A percentile compares a stretch with the other conserved stretches of the same genome.
Conservation (phyloP, 2,329 filamentous ascomycete genomes). For the Talaromyces sp. region DNA sequence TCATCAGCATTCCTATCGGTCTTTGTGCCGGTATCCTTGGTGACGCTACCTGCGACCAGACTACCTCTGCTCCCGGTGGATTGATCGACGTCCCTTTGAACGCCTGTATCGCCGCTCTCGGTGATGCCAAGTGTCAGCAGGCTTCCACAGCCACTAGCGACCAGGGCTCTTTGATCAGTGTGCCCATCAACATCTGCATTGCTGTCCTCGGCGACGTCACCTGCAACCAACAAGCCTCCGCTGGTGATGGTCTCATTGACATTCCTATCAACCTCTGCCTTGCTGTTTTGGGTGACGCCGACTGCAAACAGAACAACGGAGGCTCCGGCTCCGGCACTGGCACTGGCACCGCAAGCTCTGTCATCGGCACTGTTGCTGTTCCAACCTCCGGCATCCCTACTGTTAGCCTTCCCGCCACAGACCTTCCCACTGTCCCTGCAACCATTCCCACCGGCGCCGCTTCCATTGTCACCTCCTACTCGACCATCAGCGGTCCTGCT, state of each 20-base stretch:
- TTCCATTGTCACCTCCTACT: not conserved
- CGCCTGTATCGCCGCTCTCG: slow-evolving; percentile 27
- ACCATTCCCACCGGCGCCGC: not conserved
- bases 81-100: slow-evolving; percentile 30
- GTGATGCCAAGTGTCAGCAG: slow-evolving; percentile 29
- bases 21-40: slow-evolving; percentile 29
- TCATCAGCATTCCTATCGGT: slow-evolving; percentile 28
- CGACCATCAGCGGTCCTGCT: not conserved
- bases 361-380: slow-evolving; percentile 13
- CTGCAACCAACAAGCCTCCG: slow-evolving; percentile 27
- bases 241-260: slow-evolving; percentile 26
- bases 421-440: not conserved
- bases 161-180: slow-evolving; percentile 27
- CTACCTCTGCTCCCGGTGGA: slow-evolving; percentile 22
- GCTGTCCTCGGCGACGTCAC: slow-evolving; percentile 31
- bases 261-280: slow-evolving; percentile 32
- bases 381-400: not conserved
- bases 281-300: slow-evolving; percentile 28
- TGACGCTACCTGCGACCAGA: slow-evolving; percentile 27
- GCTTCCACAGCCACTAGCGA: slow-evolving; percentile 18
- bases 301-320: slow-evolving; percentile 24
- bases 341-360: not conserved
- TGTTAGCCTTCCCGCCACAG: not conserved
- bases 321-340: not conserved
- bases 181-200: slow-evolving; percentile 31